Base-by-base conservation (phyloP, 345 rosid species). In the Populus euphratica region DNA sequence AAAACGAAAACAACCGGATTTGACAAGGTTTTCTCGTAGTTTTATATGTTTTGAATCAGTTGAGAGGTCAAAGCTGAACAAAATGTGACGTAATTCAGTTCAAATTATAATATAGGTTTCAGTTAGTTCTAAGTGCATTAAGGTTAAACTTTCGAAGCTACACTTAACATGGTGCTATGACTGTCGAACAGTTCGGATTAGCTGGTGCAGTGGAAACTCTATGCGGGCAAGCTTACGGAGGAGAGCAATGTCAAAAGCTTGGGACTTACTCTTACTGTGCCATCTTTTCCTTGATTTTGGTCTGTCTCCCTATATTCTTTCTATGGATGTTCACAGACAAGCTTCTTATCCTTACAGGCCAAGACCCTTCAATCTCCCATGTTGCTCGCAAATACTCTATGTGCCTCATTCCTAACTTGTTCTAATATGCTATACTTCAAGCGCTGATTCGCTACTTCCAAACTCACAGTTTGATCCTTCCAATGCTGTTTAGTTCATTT, bases 281-380 rank as follows among this genome's bases (percentile, higher is more conserved):
- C 11, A 67, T 75, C n/a, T 17, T 50, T 49, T 66, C 36, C 59
- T 36, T 76, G 52, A 50, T 76, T n/a, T 6, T 56, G 38, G 23
- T 52, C 29, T 68, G 52, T 14, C 33, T 76, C 12, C 41, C 67
- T 23, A 10, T 68, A 8, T 68, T 73, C 23, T 5, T 38, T 38
- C 17, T 23, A 9, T 76, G 78, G 78, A 23, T 62, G 23, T 84
- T 78, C 73, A 69, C 78, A 0, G 80, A 76, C 35, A 78, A 84
- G 56, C 11, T 84, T 12, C 66, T 84, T 0, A 56, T 67, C 7
- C 70, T 81, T 4, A 6, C 25, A 9, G 79, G 79, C 50, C 77
- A 76, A 76, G 73, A 80, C 21, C 73, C 73, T 80, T 56, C 10
- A 6, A 80, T 66, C 23, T 35, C 78, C 27, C 47, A 68, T 8